Percentiles rank a stretch among this genome's conserved stretches.
Evolutionary conservation across 176 grass and related monocot genomes (phyloP).

Genomic region (Paspalum notatum): DNA sequence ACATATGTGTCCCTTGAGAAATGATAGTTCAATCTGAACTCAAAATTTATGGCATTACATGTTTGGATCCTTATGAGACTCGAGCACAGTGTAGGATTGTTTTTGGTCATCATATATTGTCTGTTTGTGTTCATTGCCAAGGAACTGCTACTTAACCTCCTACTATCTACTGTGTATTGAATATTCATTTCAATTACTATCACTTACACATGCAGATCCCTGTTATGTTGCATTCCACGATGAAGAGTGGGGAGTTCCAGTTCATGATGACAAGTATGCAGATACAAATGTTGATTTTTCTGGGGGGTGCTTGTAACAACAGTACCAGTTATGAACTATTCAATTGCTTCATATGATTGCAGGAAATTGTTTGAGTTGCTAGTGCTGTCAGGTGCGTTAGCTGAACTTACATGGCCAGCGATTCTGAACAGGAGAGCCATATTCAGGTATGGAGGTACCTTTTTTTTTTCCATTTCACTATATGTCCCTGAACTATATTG

Average conservation of each 20-base stretch:
- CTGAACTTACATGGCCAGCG: slow-evolving; percentile 86
- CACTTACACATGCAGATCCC: slow-evolving; percentile 50
- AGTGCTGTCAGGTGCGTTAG: slow-evolving; percentile 86
- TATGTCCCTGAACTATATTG: slow-evolving; percentile 16
- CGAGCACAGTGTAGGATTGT: neutral
- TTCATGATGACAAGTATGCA: slow-evolving; percentile 85
- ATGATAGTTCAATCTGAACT: slow-evolving; percentile 4
- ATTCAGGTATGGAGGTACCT: slow-evolving; percentile 63
- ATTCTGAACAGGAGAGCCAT: slow-evolving; percentile 87
- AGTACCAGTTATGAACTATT: slow-evolving; percentile 31
- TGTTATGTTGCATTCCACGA: slow-evolving; percentile 85
- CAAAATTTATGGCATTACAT: neutral
- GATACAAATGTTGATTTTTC: neutral
- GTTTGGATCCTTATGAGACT: neutral
- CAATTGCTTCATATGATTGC: slow-evolving; percentile 42
- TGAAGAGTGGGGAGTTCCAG: slow-evolving; percentile 82
- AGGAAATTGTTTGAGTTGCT: slow-evolving; percentile 96
- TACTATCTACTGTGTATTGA: neutral
- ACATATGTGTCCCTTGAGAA: neutral
- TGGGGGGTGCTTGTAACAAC: neutral
- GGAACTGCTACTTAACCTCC: neutral
- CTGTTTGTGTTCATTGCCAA: neutral
- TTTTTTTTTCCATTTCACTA: slow-evolving; percentile 25
- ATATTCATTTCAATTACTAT: slow-evolving; percentile 27
- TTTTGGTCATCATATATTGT: neutral